Evolutionary conservation across 2,329 filamentous ascomycete species (phyloP).

Genomic region (Ceratocystis albifundus): DNA sequence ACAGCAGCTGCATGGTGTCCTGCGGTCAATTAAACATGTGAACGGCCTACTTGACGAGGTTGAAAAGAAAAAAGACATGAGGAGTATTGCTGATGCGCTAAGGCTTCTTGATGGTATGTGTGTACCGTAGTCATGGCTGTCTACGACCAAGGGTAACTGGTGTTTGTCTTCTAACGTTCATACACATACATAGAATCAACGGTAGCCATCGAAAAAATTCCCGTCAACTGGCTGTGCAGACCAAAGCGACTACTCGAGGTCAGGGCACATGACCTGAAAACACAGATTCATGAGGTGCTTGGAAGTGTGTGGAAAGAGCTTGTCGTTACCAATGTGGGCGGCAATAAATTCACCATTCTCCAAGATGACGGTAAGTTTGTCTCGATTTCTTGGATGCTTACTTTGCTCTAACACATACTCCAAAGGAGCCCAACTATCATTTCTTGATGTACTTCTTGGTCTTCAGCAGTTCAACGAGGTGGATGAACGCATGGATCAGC

Average conservation of each 20-base stretch:
- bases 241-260: slow-evolving; percentile 54
- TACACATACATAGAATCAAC: slow-evolving; percentile 38
- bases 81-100: slow-evolving; percentile 46
- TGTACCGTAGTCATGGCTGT: no score
- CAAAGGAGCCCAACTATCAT: slow-evolving; percentile 41
- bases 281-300: slow-evolving; percentile 54
- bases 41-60: slow-evolving; percentile 52
- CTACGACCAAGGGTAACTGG: neutral
- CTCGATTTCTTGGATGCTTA: neutral
- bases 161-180: neutral
- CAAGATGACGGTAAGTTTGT: slow-evolving; percentile 19
- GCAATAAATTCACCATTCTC: slow-evolving; percentile 44
- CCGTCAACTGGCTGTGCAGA: slow-evolving; percentile 49
- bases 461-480: slow-evolving; percentile 50
- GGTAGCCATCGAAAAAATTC: slow-evolving; percentile 46
- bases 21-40: slow-evolving; percentile 44
- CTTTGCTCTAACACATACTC: slow-evolving; percentile 25
- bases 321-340: slow-evolving; percentile 48
- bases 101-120: slow-evolving; percentile 44
- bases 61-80: slow-evolving; percentile 44
- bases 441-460: slow-evolving; percentile 44
- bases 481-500: slow-evolving; percentile 45
- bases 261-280: slow-evolving; percentile 54
- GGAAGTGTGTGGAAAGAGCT: slow-evolving; percentile 59
- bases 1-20: slow-evolving; percentile 41